A percentile compares a stretch with the other conserved stretches of the same genome.
Evolutionary conservation across 2,329 filamentous ascomycete genomes (phyloP).

Genomic region (Colletotrichum ledebouriae): DNA sequence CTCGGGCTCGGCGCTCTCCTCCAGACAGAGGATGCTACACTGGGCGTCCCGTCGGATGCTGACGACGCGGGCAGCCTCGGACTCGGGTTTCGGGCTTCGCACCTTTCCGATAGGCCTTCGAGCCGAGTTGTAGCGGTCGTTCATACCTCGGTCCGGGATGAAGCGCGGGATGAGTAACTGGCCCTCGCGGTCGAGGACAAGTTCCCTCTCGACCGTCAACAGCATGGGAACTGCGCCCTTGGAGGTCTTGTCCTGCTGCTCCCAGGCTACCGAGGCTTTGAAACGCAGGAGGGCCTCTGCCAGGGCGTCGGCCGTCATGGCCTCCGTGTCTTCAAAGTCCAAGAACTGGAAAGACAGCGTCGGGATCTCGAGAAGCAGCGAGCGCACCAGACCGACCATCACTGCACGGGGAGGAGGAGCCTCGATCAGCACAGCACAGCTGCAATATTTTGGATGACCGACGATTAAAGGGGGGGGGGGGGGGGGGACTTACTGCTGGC

Average conservation of each 20-base stretch:
- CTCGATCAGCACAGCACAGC: no score
- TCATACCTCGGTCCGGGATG: not conserved
- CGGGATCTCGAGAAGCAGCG: slow-evolving; percentile 25
- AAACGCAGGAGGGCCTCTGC: slow-evolving; percentile 6
- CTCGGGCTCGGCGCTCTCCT: no score
- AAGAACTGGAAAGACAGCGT: slow-evolving; percentile 35
- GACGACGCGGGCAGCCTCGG: no score
- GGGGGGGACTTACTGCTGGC: no score
- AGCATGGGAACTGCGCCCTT: not conserved
- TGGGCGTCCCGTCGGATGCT: no score
- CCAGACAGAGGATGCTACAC: no score
- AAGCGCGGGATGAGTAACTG: not conserved
- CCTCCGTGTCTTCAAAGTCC: slow-evolving; percentile 14
- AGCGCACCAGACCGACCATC: slow-evolving; percentile 29
- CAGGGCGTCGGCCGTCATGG: not conserved
- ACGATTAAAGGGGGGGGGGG: no score
- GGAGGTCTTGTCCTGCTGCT: not conserved
- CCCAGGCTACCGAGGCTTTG: not conserved
- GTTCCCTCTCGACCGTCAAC: not conserved
- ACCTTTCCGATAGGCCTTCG: not conserved
- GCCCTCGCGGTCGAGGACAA: not conserved
- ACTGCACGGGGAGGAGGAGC: slow-evolving; percentile 23
- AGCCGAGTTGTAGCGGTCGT: not conserved
- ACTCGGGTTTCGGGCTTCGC: not conserved
- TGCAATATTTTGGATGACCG: no score